Conservation (phyloP, 495 filamentous ascomycete genomes). For the Penicillium soppii region DNA sequence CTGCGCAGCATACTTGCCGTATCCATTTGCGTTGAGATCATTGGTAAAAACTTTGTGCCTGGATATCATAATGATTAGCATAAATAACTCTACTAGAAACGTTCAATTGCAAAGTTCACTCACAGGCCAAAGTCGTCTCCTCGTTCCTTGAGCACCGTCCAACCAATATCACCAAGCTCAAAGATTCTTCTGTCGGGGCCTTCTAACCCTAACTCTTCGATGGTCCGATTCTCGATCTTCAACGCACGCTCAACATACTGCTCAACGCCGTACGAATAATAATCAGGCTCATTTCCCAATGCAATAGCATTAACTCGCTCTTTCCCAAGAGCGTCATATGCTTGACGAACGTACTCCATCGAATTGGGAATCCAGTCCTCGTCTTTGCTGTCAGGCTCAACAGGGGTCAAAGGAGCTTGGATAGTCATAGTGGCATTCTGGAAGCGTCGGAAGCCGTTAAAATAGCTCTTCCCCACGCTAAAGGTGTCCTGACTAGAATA, state of each 20-base stretch:
- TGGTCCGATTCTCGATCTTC: constrained; percentile 9
- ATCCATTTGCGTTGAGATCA: constrained; percentile 4
- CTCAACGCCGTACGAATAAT: constrained; percentile 4
- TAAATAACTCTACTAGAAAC: no score
- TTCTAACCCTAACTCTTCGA: constrained; percentile 7
- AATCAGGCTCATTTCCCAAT: constrained; percentile 25
- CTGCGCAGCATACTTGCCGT: constrained; percentile 18
- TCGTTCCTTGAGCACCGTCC: constrained; percentile 1
- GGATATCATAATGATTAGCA: background rate
- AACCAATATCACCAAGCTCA: constrained; percentile 17
- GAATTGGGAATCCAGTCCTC: constrained; percentile 9
- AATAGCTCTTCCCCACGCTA: constrained; percentile 20
- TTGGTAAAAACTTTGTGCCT: constrained; percentile 9
- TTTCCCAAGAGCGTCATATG: constrained; percentile 13
- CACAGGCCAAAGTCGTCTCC: constrained; percentile 1
- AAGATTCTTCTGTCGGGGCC: constrained; percentile 10
- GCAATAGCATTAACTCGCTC: constrained; percentile 23
- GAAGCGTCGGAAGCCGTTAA: constrained; percentile 19
- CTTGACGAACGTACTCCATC: constrained; percentile 12
- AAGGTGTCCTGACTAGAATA: constrained; percentile 8
- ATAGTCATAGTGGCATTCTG: constrained; percentile 14
- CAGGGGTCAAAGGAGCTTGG: constrained; percentile 25
- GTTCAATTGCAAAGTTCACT: background rate
- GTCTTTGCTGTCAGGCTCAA: constrained; percentile 6
- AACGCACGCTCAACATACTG: constrained; percentile 12